These are phyloP conservation scores for Naganishia antarctica DNA, from an alignment of 768 basidiomycete species.

Conservation along the genomic window DNA sequence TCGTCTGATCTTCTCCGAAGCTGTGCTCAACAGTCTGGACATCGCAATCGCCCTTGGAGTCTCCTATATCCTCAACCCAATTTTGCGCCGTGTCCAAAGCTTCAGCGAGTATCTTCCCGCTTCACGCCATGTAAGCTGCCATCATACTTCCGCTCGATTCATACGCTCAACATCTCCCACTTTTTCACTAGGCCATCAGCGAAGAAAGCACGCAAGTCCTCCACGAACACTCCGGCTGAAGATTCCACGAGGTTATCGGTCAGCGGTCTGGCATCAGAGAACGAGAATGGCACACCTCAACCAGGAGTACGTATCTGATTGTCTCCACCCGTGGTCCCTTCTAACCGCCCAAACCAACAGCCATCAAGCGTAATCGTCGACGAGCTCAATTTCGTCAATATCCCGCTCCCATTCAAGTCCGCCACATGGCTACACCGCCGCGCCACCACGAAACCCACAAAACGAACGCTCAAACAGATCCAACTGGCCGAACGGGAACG, in stretches of 20 bases:
- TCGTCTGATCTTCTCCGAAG: no score
- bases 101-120: no score
- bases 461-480: conserved; percentile 47
- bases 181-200: conserved; percentile 15
- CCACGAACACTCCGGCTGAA: background rate
- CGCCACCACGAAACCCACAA: conserved; percentile 31
- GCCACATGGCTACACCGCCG: conserved; percentile 4
- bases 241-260: background rate
- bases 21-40: no score
- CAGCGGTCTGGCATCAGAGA: background rate
- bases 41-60: no score
- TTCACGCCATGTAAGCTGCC: no score
- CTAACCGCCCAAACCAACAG: background rate
- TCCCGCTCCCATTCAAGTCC: conserved; percentile 21
- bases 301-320: conserved; percentile 6
- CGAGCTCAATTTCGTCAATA: conserved; percentile 17
- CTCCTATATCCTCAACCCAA: no score
- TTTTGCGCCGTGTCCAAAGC: no score
- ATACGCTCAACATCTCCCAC: background rate
- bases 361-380: conserved; percentile 1
- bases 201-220: conserved; percentile 12
- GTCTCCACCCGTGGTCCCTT: background rate
- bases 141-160: background rate
- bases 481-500: conserved; percentile 35
- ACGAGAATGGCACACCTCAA: conserved; percentile 21